Evolutionary conservation across 352 stramenopile species (phyloP), one percentile per base, ranked within the genome.

Genomic region (Blastocystis hominis): DNA sequence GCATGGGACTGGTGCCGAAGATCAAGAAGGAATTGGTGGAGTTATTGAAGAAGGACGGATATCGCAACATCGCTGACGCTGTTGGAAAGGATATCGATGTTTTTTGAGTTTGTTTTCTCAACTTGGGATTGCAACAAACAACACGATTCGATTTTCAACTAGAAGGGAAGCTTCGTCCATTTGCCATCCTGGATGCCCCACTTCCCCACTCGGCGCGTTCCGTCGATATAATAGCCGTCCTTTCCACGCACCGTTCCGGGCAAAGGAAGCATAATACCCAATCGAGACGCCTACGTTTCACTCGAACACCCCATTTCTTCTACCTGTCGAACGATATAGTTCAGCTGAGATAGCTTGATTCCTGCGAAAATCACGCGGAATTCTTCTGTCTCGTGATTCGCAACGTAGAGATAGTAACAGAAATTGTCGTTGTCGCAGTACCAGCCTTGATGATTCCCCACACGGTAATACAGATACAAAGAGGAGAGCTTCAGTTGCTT

Each of bases 21-120:
- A 93, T 95, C 59, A 97, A 97, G 89, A 91, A 93, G 50, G 93
- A 97, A 81, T 89, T 98, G 50, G 91, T 90, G 15, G 92, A 91
- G 50, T 88, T 97, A 53, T 89, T 97, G 9, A 77, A 92, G 54
- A 89, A 89, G 0, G 93, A 97, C 69, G 94, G 94, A 20, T 97
- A 93, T 88, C 86, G 86, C 20, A 93, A 89, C 55, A 93, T 97
- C 44, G 76, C 86, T 0, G 92, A 97, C 30, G 94, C 94, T 20
- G 92, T 97, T 10, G 94, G 94, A 61, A 91, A 92, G 6, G 91
- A 90, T 76, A 54, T 86, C 36, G 63, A 77, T 36, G 36, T 38
- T 36, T 66, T 38, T 80, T 40, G 2, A 24, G 59, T 40, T 24
- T 68, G n/a, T 20, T 24, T 30, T 30, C 24, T 30, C 24, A 30